Percentiles rank a stretch among this genome's conserved stretches.
These are phyloP conservation scores for Tarenaya hassleriana DNA, from an alignment of 345 rosid genomes.

Conservation along the genomic window DNA sequence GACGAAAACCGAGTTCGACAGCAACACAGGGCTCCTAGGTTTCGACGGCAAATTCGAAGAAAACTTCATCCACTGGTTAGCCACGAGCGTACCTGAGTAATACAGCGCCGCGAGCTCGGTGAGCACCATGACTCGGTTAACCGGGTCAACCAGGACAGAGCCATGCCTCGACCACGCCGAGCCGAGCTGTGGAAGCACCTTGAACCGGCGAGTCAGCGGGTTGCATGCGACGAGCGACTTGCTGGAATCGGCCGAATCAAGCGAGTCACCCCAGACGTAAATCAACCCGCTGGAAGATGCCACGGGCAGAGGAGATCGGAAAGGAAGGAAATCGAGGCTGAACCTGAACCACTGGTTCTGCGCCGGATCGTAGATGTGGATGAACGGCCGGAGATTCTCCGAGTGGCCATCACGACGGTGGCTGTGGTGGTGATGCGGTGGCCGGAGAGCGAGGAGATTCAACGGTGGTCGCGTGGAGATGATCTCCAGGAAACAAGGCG, in stretches of 20 bases:
- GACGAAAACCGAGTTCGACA: slow-evolving; percentile 55
- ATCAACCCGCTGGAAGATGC: slow-evolving; percentile 49
- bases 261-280: slow-evolving; percentile 50
- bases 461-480: slow-evolving; percentile 45
- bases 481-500: slow-evolving; percentile 40
- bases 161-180: slow-evolving; percentile 76
- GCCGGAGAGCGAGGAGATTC: slow-evolving; percentile 70
- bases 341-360: slow-evolving; percentile 53
- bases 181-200: slow-evolving; percentile 71
- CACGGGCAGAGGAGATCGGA: slow-evolving; percentile 47
- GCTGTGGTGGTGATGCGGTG: slow-evolving; percentile 39
- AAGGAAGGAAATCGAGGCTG: slow-evolving; percentile 49
- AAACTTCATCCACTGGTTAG: slow-evolving; percentile 56
- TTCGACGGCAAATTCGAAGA: slow-evolving; percentile 79
- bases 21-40: slow-evolving; percentile 71
- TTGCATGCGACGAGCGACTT: slow-evolving; percentile 77
- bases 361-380: slow-evolving; percentile 65
- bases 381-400: slow-evolving; percentile 22
- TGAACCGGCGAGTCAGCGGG: slow-evolving; percentile 64
- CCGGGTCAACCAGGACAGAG: slow-evolving; percentile 49
- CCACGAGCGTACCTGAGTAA: slow-evolving; percentile 26
- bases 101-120: slow-evolving; percentile 54
- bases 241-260: slow-evolving; percentile 34
- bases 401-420: slow-evolving; percentile 29
- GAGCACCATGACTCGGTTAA: slow-evolving; percentile 55